phyloP scores from a whole-genome alignment of 1,284 basidiomycete species.

The Naganishia liquefaciens region DNA sequence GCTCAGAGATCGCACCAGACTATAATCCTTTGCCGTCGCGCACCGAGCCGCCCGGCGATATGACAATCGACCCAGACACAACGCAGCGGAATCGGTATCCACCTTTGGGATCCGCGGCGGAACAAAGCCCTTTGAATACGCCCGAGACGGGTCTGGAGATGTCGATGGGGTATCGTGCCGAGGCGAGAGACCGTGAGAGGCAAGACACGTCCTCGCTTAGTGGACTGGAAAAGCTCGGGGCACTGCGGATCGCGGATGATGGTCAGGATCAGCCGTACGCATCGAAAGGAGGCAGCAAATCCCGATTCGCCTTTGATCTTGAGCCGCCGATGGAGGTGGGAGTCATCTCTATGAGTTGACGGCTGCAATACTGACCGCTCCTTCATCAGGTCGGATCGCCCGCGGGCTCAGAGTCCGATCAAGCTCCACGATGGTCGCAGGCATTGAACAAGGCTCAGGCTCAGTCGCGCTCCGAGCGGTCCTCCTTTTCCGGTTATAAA shows the following conservation, averaged over 20 bases:
- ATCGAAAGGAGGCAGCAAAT: not conserved
- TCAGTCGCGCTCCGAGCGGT: not conserved
- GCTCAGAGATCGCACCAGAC: conserved; percentile 6
- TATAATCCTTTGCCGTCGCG: conserved; percentile 17
- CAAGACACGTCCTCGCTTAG: not conserved
- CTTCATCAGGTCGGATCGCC: conserved; percentile 3
- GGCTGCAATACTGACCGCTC: not conserved
- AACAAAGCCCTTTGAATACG: conserved; percentile 17
- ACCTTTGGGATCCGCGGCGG: not conserved
- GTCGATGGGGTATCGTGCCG: not conserved
- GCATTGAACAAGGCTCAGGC: conserved; percentile 11
- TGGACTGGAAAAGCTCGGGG: not conserved
- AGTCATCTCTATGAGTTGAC: too few species aligned
- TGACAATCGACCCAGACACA: not conserved
- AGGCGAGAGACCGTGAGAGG: not conserved
- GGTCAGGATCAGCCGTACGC: conserved; percentile 4
- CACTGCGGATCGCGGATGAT: not conserved
- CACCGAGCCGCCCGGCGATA: not conserved
- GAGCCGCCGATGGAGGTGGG: conserved; percentile 21
- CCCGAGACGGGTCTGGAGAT: conserved; percentile 3
- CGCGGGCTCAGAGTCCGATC: conserved; percentile 19
- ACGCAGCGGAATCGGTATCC: conserved; percentile 19
- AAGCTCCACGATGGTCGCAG: conserved; percentile 18
- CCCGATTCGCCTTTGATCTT: conserved; percentile 18
- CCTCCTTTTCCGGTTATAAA: conserved; percentile 8